These are phyloP conservation scores for Canavalia gladiata DNA, from an alignment of 306 rosid species.

Conservation along the genomic window DNA sequence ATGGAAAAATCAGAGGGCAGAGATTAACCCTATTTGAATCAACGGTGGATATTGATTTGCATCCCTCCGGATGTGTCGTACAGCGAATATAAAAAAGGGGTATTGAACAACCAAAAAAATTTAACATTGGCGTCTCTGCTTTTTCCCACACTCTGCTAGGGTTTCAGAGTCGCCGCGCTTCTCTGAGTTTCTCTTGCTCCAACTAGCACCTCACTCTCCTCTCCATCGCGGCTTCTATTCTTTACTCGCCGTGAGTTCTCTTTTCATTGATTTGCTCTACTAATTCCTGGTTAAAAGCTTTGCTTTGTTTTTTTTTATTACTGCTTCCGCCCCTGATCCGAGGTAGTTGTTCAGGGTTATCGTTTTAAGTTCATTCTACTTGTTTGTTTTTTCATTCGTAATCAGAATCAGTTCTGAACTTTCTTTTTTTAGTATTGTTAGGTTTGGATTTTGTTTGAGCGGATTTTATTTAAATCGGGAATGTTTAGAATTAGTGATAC, in stretches of 20 bases:
- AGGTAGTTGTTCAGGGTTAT: conserved; percentile 16
- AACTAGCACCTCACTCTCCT: conserved; percentile 34
- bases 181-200: conserved; percentile 21
- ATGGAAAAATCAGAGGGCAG: conserved; percentile 24
- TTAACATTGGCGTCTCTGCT: conserved; percentile 62
- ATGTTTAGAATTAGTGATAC: background rate
- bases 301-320: background rate
- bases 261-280: background rate
- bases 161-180: conserved; percentile 82
- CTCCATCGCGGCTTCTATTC: conserved; percentile 50
- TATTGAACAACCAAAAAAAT: conserved; percentile 41
- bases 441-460: background rate
- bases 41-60: conserved; percentile 39
- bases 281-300: background rate
- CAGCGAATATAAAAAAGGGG: conserved; percentile 51
- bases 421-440: background rate
- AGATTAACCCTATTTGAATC: conserved; percentile 39
- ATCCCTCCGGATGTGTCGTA: conserved; percentile 22
- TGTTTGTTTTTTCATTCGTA: background rate
- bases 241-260: conserved; percentile 52
- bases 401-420: conserved; percentile 37
- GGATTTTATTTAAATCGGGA: background rate
- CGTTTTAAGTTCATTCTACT: background rate
- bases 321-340: conserved; percentile 47
- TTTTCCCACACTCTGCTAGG: conserved; percentile 81